phyloP scores from a whole-genome alignment of 2,329 filamentous ascomycete genomes.

The Xylaria sp. region DNA sequence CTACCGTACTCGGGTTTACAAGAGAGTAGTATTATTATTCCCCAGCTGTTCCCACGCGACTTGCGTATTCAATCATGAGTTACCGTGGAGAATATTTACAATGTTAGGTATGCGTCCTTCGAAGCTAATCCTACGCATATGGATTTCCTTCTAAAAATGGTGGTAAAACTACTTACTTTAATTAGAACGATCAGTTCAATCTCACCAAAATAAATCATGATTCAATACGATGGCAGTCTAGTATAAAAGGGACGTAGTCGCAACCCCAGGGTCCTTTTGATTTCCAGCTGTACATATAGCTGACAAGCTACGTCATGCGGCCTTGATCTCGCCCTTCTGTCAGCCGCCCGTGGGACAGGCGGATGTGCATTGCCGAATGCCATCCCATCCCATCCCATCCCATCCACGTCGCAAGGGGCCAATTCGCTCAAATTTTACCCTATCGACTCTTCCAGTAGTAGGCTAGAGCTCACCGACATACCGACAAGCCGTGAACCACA shows the following conservation, averaged over 20 bases:
- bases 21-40: background rate
- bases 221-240: slow-evolving; percentile 10
- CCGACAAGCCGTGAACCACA: background rate
- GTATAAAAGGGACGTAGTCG: background rate
- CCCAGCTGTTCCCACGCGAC: slow-evolving; percentile 19
- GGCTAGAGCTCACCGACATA: slow-evolving; percentile 28
- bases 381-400: background rate
- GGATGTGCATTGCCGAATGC: background rate
- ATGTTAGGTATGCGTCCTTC: background rate
- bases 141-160: background rate
- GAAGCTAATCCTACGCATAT: background rate
- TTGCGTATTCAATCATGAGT: slow-evolving; percentile 3
- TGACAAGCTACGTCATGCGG: slow-evolving; percentile 34
- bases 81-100: slow-evolving; percentile 1
- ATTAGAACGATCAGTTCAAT: slow-evolving; percentile 6
- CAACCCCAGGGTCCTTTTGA: slow-evolving; percentile 6
- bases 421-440: slow-evolving; percentile 15
- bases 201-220: slow-evolving; percentile 12
- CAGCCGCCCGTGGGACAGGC: slow-evolving; percentile 26
- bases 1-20: background rate
- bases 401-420: background rate
- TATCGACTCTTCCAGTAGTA: background rate
- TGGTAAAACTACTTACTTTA: slow-evolving; percentile 2
- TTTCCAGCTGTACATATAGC: slow-evolving; percentile 15
- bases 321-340: slow-evolving; percentile 27